These are phyloP conservation scores for Clitopilus passeckerianus DNA, from an alignment of 768 basidiomycete genomes.

Conservation along the genomic window DNA sequence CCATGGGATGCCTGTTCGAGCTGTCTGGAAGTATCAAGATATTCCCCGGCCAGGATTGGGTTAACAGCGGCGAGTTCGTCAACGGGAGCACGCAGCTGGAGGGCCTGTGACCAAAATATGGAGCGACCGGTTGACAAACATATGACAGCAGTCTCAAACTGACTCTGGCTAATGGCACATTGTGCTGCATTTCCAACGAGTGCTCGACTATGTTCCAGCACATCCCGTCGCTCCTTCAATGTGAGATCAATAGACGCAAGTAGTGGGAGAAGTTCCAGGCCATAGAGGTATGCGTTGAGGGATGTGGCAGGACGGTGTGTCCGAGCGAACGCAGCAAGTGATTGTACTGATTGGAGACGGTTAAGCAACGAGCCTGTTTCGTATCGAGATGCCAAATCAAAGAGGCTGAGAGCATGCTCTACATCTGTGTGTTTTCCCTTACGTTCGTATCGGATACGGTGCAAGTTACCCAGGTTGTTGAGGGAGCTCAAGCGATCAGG, in stretches of 20 bases:
- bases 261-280: background rate
- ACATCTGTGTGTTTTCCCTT: background rate
- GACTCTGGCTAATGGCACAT: background rate
- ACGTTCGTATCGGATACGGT: background rate
- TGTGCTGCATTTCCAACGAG: background rate
- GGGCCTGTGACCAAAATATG: conserved; percentile 24
- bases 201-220: background rate
- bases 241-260: background rate
- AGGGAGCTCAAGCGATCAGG: background rate
- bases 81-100: background rate
- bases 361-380: background rate
- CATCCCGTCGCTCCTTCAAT: background rate
- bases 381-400: background rate
- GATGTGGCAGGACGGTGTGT: background rate
- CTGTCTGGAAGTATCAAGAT: too few relatives aligned
- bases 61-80: background rate
- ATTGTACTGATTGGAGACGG: background rate
- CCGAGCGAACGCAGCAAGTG: background rate
- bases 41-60: background rate
- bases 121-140: conserved; percentile 24
- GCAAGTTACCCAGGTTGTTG: background rate
- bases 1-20: background rate
- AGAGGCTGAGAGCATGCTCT: background rate
- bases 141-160: conserved; percentile 21
- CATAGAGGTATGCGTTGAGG: background rate